Percentiles rank a stretch among this genome's conserved stretches.
phyloP scores from a whole-genome alignment of 768 basidiomycete genomes.

The Suillus sp. region DNA sequence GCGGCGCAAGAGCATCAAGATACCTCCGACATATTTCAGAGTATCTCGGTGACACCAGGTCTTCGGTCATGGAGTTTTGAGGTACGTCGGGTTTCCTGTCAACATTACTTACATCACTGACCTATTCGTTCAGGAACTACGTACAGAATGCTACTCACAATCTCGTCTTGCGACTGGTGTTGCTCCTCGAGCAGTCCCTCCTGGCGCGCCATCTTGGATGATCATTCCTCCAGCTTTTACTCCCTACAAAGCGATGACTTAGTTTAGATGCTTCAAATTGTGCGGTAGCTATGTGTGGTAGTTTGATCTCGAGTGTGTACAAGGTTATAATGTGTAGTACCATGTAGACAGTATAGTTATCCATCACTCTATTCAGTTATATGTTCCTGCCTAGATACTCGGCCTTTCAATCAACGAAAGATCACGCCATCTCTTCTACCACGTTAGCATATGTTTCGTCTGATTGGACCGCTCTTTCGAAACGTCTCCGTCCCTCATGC shows the following conservation, averaged over 20 bases:
- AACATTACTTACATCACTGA: background rate
- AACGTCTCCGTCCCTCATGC: constrained; percentile 80
- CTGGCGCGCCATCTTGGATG: constrained; percentile 19
- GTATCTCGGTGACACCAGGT: constrained; percentile 29
- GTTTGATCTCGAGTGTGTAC: constrained; percentile 1
- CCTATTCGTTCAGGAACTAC: constrained; percentile 24
- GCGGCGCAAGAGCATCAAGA: background rate
- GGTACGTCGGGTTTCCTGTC: constrained; percentile 13
- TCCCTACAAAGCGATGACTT: constrained; percentile 18
- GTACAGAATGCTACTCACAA: constrained; percentile 34
- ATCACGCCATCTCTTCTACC: constrained; percentile 63
- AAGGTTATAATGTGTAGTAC: constrained; percentile 15
- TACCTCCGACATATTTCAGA: constrained; percentile 20
- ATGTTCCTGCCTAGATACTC: background rate
- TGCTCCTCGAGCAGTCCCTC: constrained; percentile 21
- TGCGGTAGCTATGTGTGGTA: background rate
- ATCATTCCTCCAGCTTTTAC: constrained; percentile 33
- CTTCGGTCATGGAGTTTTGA: constrained; percentile 32
- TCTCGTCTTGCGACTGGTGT: constrained; percentile 28
- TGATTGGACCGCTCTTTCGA: constrained; percentile 65
- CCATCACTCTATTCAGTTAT: constrained; percentile 2
- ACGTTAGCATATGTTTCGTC: constrained; percentile 51
- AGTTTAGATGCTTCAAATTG: background rate
- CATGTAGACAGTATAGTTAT: constrained; percentile 11
- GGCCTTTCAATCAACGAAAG: background rate